These are phyloP conservation scores for Ogataea corticis DNA, from an alignment of 805 yeast genomes.

Conservation along the genomic window DNA sequence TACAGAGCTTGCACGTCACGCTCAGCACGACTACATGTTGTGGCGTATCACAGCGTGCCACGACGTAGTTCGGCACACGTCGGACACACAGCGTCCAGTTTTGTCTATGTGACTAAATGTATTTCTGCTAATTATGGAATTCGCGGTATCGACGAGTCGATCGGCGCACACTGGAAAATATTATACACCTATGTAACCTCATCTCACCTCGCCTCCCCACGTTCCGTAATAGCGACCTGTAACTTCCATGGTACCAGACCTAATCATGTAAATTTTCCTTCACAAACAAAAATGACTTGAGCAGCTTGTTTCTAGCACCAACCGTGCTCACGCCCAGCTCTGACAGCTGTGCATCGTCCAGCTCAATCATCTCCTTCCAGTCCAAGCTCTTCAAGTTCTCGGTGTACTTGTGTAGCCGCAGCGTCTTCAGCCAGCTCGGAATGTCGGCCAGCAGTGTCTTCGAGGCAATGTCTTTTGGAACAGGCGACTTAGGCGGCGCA, in stretches of 20 bases:
- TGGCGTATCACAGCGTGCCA: too few species aligned
- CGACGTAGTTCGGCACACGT: too few species aligned
- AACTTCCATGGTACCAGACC: slow-evolving; percentile 1
- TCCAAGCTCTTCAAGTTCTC: slow-evolving; percentile 69
- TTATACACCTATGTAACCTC: too few species aligned
- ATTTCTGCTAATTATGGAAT: too few species aligned
- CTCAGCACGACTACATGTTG: too few species aligned
- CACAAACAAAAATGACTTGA: slow-evolving; percentile 88
- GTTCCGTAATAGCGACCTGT: too few species aligned
- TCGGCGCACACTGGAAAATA: too few species aligned
- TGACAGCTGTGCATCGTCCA: slow-evolving; percentile 69
- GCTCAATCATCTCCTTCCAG: slow-evolving; percentile 78
- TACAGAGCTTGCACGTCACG: too few species aligned
- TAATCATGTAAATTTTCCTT: slow-evolving; percentile 44
- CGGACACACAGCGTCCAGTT: too few species aligned
- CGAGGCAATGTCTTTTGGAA: slow-evolving; percentile 52
- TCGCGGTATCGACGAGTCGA: too few species aligned
- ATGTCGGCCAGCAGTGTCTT: slow-evolving; percentile 66
- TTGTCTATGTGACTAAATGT: too few species aligned
- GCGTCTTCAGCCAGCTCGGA: slow-evolving; percentile 88
- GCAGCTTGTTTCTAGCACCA: slow-evolving; percentile 92
- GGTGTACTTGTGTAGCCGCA: slow-evolving; percentile 92
- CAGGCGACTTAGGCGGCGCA: slow-evolving; percentile 39
- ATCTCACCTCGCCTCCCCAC: too few species aligned
- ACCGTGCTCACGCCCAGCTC: slow-evolving; percentile 85